Conservation (phyloP, 257 asterid species). For the Penstemon barbatus region DNA sequence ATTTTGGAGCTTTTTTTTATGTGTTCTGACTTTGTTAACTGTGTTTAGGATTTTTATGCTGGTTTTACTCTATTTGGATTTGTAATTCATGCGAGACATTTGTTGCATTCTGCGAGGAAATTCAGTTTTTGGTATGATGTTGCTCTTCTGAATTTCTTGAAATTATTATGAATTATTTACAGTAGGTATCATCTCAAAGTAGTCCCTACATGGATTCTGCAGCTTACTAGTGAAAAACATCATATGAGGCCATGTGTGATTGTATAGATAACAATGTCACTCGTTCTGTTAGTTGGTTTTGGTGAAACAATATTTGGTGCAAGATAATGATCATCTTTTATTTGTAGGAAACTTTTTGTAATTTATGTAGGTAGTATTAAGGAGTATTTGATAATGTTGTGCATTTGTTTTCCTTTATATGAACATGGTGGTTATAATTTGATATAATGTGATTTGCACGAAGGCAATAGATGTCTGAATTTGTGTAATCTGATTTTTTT, state of each 20-base stretch:
- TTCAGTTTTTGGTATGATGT: background rate
- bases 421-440: background rate
- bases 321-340: background rate
- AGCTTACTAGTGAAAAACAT: background rate
- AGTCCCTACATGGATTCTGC: background rate
- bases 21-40: slow-evolving; percentile 3
- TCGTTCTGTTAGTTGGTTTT: slow-evolving; percentile 5
- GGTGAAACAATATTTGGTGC: background rate
- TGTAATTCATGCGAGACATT: background rate
- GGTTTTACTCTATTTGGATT: background rate
- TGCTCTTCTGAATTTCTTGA: background rate
- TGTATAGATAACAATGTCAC: background rate
- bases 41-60: background rate
- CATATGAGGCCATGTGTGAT: background rate
- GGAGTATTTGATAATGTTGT: background rate
- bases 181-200: background rate
- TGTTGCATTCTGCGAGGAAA: background rate
- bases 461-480: background rate
- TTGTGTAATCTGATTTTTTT: too few species aligned
- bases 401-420: slow-evolving; percentile 14
- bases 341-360: background rate
- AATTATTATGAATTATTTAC: slow-evolving; percentile 6
- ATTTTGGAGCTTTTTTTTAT: slow-evolving; percentile 17
- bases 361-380: background rate
- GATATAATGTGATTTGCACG: slow-evolving; percentile 8